A percentile compares a stretch with the other conserved stretches of the same genome.
These are phyloP conservation scores for Myxozyma monticola DNA, from an alignment of 805 yeast species.

Conservation along the genomic window DNA sequence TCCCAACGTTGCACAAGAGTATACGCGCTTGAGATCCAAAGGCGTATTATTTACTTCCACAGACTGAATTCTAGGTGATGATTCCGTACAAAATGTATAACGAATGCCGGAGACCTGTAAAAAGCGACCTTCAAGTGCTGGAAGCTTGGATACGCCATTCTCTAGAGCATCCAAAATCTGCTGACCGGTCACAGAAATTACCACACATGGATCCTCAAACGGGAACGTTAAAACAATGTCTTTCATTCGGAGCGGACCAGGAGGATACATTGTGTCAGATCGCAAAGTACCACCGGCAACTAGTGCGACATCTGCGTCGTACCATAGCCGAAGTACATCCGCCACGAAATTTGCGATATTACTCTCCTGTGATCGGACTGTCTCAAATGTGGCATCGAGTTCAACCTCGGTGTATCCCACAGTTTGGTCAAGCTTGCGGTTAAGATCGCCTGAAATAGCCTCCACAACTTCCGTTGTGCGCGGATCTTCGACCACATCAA, in stretches of 20 bases:
- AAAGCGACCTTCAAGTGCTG: constrained; percentile 32
- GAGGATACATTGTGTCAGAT: constrained; percentile 26
- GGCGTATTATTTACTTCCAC: constrained; percentile 24
- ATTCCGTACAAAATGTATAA: constrained; percentile 20
- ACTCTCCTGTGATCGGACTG: constrained; percentile 30
- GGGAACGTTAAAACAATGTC: constrained; percentile 31
- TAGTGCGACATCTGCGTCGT: constrained; percentile 28
- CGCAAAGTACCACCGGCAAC: constrained; percentile 33
- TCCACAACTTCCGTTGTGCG: constrained; percentile 15
- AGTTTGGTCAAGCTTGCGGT: constrained; percentile 20
- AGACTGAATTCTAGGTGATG: constrained; percentile 21
- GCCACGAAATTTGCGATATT: constrained; percentile 30
- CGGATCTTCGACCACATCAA: constrained; percentile 18
- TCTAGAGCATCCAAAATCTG: constrained; percentile 28
- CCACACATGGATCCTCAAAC: constrained; percentile 34
- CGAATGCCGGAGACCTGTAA: constrained; percentile 30
- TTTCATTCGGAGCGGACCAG: constrained; percentile 25
- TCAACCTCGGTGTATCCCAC: constrained; percentile 29
- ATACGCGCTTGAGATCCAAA: constrained; percentile 18
- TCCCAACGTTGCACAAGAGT: constrained; percentile 28
- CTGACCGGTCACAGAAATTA: constrained; percentile 25
- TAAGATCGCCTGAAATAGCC: constrained; percentile 16
- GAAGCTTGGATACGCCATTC: constrained; percentile 31
- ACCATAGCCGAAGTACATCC: constrained; percentile 31
- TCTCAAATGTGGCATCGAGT: constrained; percentile 28